Conservation (phyloP, 108 stramenopile genomes). For the Cyclostephanos invisitatus region DNA sequence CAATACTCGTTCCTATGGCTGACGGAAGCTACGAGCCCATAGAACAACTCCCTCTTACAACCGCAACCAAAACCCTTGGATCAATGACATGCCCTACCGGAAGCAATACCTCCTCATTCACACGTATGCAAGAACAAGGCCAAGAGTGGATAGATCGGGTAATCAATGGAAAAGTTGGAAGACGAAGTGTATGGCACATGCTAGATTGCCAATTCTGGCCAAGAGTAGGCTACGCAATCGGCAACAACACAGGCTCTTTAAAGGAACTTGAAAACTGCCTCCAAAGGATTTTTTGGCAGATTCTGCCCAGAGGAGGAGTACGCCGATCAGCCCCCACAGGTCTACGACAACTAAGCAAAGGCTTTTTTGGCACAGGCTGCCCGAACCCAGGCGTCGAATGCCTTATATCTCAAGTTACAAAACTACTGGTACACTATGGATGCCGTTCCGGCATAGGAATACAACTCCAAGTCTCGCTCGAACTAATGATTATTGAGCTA, state of each 20-base stretch:
- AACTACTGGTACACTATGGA: background rate
- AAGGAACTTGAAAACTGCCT: background rate
- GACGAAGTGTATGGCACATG: background rate
- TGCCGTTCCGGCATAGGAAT: too few relatives aligned
- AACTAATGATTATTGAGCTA: too few relatives aligned
- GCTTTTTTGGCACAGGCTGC: background rate
- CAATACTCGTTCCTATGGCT: background rate
- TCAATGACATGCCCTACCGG: too few relatives aligned
- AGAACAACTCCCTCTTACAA: too few relatives aligned
- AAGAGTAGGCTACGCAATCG: too few relatives aligned
- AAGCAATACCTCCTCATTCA: too few relatives aligned
- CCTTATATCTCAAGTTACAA: background rate
- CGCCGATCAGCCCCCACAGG: background rate
- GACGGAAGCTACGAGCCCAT: background rate
- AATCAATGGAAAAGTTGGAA: background rate
- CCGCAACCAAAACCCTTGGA: too few relatives aligned
- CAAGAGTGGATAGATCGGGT: constrained; percentile 1
- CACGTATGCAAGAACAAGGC: too few relatives aligned
- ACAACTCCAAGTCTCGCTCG: too few relatives aligned
- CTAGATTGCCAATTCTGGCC: background rate
- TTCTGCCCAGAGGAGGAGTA: background rate
- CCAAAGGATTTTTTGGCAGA: background rate
- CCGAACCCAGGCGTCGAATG: background rate
- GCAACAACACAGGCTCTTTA: too few relatives aligned
- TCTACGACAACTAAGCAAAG: background rate